These are phyloP conservation scores for Phytopythium helicoides DNA, from an alignment of 352 stramenopile species.

Conservation along the genomic window DNA sequence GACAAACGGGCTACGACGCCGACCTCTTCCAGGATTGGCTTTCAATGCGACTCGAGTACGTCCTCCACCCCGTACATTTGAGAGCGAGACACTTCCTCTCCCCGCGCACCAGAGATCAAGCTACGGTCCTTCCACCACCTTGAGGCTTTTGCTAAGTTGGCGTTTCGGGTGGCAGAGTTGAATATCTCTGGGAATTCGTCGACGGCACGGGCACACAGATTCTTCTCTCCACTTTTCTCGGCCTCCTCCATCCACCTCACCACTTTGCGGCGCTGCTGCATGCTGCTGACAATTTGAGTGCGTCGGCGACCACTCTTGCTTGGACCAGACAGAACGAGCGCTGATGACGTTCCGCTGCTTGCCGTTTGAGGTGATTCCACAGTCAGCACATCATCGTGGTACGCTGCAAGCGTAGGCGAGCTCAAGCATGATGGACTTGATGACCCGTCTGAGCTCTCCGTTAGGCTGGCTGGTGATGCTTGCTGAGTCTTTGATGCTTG, in stretches of 20 bases:
- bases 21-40: neutral
- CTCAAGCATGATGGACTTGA: no score
- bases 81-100: neutral
- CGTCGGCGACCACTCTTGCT: no score
- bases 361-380: no score
- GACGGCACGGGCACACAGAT: neutral
- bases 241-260: neutral
- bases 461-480: no score
- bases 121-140: neutral
- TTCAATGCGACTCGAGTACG: neutral
- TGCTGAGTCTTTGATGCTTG: no score
- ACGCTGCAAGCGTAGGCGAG: no score
- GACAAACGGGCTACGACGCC: conserved; percentile 1
- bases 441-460: no score
- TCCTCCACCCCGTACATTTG: neutral
- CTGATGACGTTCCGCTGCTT: no score
- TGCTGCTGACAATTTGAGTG: neutral
- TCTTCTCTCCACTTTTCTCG: neutral
- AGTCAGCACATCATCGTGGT: no score
- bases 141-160: conserved; percentile 9
- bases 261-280: neutral
- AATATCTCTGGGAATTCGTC: conserved; percentile 10
- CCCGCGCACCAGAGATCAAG: neutral
- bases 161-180: conserved; percentile 3
- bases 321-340: no score